Percentiles rank a stretch among this genome's conserved stretches.
These are phyloP conservation scores for Poterioochromonas sp. DNA, from an alignment of 352 stramenopile genomes.

Conservation along the genomic window DNA sequence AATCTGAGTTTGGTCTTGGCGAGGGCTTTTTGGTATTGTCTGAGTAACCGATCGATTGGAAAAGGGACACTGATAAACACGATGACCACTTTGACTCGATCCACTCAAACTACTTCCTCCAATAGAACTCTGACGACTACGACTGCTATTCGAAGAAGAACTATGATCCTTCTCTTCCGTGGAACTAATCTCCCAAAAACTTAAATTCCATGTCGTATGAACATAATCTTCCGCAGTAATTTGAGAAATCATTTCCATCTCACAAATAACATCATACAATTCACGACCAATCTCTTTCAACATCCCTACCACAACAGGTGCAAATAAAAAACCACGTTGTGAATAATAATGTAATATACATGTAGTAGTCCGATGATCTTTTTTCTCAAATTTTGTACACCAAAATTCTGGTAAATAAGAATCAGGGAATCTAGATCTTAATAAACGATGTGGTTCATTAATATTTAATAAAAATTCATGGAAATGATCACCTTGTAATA, in stretches of 20 bases:
- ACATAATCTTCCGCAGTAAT: background rate
- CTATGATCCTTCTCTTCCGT: no score
- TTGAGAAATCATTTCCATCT: background rate
- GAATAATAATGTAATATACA: constrained; percentile 9
- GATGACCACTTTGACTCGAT: no score
- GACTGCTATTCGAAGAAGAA: no score
- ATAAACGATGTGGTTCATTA: background rate
- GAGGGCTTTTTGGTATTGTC: background rate
- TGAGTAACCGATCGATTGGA: background rate
- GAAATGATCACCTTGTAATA: background rate
- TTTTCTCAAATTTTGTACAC: background rate
- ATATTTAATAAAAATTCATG: background rate
- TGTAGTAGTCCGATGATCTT: background rate
- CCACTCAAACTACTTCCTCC: background rate
- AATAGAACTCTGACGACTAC: no score
- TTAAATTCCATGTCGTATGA: background rate
- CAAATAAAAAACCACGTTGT: background rate
- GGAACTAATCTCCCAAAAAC: background rate
- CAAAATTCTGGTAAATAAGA: background rate
- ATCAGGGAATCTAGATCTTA: background rate
- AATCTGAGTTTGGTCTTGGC: background rate
- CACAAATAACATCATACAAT: background rate
- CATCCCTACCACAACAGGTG: background rate
- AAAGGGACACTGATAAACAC: background rate
- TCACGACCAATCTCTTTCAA: background rate